Evolutionary conservation across 116 monocot species (phyloP), one percentile per base, ranked within the genome.

Genomic region (Iris pallida): DNA sequence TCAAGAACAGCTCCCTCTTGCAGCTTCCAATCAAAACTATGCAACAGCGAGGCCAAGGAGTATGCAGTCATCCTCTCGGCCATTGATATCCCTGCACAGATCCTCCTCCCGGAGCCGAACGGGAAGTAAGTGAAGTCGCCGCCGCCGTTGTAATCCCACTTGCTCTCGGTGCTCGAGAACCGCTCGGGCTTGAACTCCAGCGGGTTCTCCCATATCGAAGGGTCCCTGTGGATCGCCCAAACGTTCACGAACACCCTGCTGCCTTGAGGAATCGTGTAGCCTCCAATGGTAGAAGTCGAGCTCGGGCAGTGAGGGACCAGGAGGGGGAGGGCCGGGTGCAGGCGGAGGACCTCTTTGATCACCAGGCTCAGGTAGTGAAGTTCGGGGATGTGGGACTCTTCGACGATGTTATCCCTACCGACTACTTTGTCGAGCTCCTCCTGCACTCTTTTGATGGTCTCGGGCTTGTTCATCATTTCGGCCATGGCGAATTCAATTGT

Each of bases 161-260:
- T 60, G 3, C 20, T 55, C n/a, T n/a, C n/a, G n/a, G n/a, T n/a
- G n/a, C n/a, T n/a, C n/a, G n/a, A n/a, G n/a, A 79, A 73, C 73
- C 79, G 68, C 52, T 79, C 74, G 0, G 79, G 79, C 5, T 9
- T 63, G 63, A 79, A 79, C 63, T 79, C 79, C 41, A 58, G 30
- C 68, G 41, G 18, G 77, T 69, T 0, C 43, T 8, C 42, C 42
- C 17, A 76, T 16, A 5, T 77, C 30, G 40, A 81, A 59, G 0
- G n/a, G n/a, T n/a, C n/a, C n/a, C n/a, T n/a, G n/a, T n/a, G n/a
- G n/a, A n/a, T n/a, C n/a, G n/a, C n/a, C n/a, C n/a, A n/a, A n/a
- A n/a, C n/a, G n/a, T n/a, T n/a, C n/a, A n/a, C n/a, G n/a, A n/a
- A n/a, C n/a, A n/a, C n/a, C n/a, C n/a, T n/a, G n/a, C n/a, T n/a